phyloP scores from a whole-genome alignment of 208 protist genomes.

The Sergeia podlipaevii region DNA sequence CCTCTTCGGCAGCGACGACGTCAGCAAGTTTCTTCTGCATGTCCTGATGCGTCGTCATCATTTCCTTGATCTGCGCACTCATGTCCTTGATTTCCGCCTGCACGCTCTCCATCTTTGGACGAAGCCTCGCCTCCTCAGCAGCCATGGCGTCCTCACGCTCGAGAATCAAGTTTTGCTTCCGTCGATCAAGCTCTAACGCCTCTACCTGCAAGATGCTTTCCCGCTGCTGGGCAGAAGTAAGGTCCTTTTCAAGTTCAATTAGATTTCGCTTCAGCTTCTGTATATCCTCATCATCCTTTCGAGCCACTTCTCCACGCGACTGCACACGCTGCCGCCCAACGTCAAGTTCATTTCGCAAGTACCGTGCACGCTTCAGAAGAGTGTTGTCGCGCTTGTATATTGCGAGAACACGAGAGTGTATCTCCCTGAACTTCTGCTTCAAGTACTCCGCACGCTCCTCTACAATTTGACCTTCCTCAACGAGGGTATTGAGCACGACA shows the following conservation, averaged over 20 bases:
- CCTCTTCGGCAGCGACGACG: constrained; percentile 48
- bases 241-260: constrained; percentile 69
- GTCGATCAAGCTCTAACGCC: constrained; percentile 87
- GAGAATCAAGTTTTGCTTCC: constrained; percentile 81
- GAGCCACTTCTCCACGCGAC: constrained; percentile 55
- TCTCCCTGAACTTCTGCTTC: constrained; percentile 81
- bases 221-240: constrained; percentile 78
- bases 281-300: constrained; percentile 84
- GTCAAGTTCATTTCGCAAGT: constrained; percentile 82
- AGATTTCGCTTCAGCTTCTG: constrained; percentile 73
- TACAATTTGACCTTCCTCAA: constrained; percentile 84
- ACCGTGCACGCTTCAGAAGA: constrained; percentile 80
- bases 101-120: constrained; percentile 75
- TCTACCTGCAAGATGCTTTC: constrained; percentile 91
- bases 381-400: constrained; percentile 91
- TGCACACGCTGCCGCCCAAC: constrained; percentile 66
- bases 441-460: constrained; percentile 84
- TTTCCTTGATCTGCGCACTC: constrained; percentile 71
- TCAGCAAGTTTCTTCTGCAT: constrained; percentile 36
- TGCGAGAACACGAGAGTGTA: constrained; percentile 80
- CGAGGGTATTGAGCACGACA: constrained; percentile 67
- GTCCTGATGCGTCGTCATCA: constrained; percentile 35
- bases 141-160: constrained; percentile 88
- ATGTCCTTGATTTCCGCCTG: constrained; percentile 70
- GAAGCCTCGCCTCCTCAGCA: constrained; percentile 84